Percentiles rank a stretch among this genome's conserved stretches.
Conservation (phyloP, 176 grass and related monocot genomes). For the Oryza nivara region DNA sequence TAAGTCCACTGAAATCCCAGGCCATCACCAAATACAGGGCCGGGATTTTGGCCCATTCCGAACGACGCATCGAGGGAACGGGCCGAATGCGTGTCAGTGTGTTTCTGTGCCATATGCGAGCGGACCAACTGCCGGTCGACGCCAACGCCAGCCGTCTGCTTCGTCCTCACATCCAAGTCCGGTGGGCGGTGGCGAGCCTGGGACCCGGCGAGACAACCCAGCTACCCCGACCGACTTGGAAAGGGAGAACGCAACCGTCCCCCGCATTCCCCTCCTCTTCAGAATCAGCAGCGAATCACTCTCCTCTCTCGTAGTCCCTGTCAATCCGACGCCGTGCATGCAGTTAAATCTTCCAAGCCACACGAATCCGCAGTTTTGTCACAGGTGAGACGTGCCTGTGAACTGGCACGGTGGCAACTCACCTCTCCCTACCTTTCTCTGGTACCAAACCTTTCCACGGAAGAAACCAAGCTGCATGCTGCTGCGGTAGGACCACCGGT, state of each 20-base stretch:
- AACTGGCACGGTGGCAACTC: background rate
- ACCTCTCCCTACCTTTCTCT: background rate
- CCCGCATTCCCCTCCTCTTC: no score
- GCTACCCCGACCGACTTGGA: conserved; percentile 42
- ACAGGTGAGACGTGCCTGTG: conserved; percentile 10
- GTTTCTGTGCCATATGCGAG: no score
- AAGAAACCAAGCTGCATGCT: conserved; percentile 14
- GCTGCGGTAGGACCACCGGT: conserved; percentile 6
- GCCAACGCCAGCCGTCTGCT: no score
- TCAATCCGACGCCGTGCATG: background rate
- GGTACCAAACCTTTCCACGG: background rate
- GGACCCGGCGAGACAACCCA: conserved; percentile 21
- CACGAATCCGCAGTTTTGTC: background rate
- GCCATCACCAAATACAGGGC: no score
- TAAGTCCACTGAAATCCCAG: no score
- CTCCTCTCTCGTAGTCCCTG: background rate
- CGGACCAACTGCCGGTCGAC: no score
- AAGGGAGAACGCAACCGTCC: conserved; percentile 47
- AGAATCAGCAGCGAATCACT: background rate
- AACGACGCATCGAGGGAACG: no score
- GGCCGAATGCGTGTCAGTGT: no score
- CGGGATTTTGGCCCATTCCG: no score
- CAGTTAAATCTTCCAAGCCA: no score
- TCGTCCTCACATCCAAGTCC: conserved; percentile 12
- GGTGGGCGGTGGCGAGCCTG: conserved; percentile 48